Evolutionary conservation across 1,284 basidiomycete species (phyloP), one percentile per base, ranked within the genome.

Genomic region (Trametes pubescens): DNA sequence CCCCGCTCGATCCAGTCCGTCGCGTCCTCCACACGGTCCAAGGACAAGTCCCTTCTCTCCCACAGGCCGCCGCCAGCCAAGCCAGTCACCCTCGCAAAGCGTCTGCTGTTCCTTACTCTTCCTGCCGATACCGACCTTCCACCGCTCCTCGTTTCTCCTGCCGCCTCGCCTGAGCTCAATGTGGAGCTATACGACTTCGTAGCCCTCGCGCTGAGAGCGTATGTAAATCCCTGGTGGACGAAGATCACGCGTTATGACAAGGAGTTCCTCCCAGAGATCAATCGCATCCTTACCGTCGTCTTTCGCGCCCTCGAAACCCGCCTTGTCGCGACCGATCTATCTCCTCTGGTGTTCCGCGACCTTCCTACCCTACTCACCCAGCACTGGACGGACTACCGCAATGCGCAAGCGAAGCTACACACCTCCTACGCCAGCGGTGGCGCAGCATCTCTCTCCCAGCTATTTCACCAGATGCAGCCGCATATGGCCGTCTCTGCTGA

Each of bases 191-290:
- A 93, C 73, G 90, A 94, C 77, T 82, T 93, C 64, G 80, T 94
- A 49, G 91, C 92, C 0, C 87, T 94, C 53, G 83, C 86, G 6
- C 82, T 94, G 16, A 85, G 93, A 38, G 92, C 91, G 10, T 90
- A 84, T 72, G 85, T 95, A 32, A 85, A 87, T 43, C 86, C 91
- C 0, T 95, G 92, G 93, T 95, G 93, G 91, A 82, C 87, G 35
- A 90, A 87, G 72, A 83, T 95, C 62, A 87, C 92, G 1, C 85
- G 90, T 65, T 91, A 92, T 70, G 93, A 95, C 83, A 91, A 87
- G 72, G 88, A 92, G 61, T 86, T 95, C 66, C 82, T 94, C 32
- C 89, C 91, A 18, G 86, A 92, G 63, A 85, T 94, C 38, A 84
- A 88, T 0, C 74, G 74, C 51, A 81, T 92, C 66, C 74, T 93